These are phyloP conservation scores for Geopyxis carbonaria DNA, from an alignment of 495 filamentous ascomycete genomes.

Conservation along the genomic window DNA sequence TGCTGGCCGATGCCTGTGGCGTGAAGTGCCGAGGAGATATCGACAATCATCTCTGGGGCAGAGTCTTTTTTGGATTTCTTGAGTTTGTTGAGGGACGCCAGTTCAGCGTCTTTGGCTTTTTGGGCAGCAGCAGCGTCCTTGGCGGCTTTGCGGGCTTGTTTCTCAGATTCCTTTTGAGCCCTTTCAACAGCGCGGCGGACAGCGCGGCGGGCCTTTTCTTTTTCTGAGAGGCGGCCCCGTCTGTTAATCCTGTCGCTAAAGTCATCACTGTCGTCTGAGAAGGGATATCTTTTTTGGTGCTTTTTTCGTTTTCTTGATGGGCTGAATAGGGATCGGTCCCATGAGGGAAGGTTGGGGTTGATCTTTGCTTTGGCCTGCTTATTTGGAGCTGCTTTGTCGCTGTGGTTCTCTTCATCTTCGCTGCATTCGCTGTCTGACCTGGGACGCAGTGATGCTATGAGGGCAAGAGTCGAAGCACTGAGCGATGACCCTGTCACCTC, in stretches of 20 bases:
- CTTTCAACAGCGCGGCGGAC: slow-evolving; percentile 6
- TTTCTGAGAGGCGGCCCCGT: neutral
- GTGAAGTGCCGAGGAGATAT: slow-evolving; percentile 43
- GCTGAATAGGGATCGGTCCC: no score
- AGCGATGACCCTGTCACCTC: no score
- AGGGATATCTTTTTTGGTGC: neutral
- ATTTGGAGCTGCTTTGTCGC: no score
- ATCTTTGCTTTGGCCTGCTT: no score
- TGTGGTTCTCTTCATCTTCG: no score
- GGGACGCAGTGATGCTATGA: no score
- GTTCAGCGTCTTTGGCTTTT: slow-evolving; percentile 49
- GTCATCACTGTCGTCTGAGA: neutral
- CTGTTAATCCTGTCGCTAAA: neutral
- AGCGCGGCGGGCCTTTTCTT: slow-evolving; percentile 1
- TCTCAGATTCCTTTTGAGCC: slow-evolving; percentile 31
- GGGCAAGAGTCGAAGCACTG: no score
- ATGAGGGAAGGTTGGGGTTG: no score
- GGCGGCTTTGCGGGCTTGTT: slow-evolving; percentile 35
- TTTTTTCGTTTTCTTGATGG: no score
- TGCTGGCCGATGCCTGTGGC: slow-evolving; percentile 34
- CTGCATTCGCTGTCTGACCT: no score
- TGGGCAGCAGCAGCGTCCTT: slow-evolving; percentile 40
- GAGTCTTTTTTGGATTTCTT: slow-evolving; percentile 62
- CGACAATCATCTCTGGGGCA: slow-evolving; percentile 68
- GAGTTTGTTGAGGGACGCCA: slow-evolving; percentile 58